Evolutionary conservation across 179 eudicot genomes (phyloP), one percentile per base, ranked within the genome.

Genomic region (Amaranthus tricolor): DNA sequence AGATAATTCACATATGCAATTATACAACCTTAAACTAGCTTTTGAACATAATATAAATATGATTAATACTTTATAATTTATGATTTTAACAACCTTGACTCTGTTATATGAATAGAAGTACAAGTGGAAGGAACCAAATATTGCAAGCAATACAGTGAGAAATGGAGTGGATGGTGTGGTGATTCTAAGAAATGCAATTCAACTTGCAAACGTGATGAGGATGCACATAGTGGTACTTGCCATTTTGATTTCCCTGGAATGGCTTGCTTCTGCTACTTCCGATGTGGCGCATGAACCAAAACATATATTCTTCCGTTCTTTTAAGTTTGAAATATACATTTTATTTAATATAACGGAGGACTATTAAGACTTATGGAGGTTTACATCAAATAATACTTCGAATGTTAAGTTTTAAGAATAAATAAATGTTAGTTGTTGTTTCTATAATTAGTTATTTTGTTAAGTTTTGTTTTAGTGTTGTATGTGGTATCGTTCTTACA

Each of bases 261-360:
- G 5, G 76, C 76, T 3, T 73, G 76, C 61, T 73, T 73, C 50
- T 73, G 76, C 67, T 62, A 49, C 68, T 73, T 73, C 51, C 31
- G 50, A 19, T 62, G 76, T 51, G 56, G 66, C 45, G 55, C 17
- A 69, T 62, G 15, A 24, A 1, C 31, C 31, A 24, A 24, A 24
- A 24, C 2, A 24, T 24, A 24, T 24, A 24, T 24, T 24, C 31
- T 2, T 24, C 31, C 2, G 31, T 24, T 24, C 31, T 24, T 24
- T 24, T 24, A 2, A 24, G 31, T 24, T 24, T 24, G 2, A 1
- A 24, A 24, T 24, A 24, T 24, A 1, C 2, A 1, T 24, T 24
- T 24, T 24, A 24, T 24, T 24, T 24, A 24, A 24, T 0, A 2
- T 1, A 2, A 24, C 31, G 2, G 31, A 24, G 31, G 31, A 24